These are phyloP conservation scores for Spiraea crenata DNA, from an alignment of 331 rosid genomes.

Conservation along the genomic window DNA sequence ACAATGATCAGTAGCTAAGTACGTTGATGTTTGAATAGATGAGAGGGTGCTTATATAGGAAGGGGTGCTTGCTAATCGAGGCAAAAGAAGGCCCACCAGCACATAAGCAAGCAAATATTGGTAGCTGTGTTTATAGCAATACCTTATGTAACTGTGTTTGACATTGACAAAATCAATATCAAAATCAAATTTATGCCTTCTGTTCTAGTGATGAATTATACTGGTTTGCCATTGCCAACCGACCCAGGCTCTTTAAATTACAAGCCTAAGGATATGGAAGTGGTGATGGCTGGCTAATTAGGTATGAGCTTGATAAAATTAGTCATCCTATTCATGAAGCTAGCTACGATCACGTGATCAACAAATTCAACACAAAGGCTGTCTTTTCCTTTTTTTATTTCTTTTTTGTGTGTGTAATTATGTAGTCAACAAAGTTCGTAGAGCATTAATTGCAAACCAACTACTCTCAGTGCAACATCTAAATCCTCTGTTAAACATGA, in stretches of 20 bases:
- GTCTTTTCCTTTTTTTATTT: too few relatives aligned
- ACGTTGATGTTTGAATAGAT: slow-evolving; percentile 11
- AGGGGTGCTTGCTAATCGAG: background rate
- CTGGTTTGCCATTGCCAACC: too few relatives aligned
- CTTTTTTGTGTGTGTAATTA: background rate
- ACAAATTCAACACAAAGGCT: too few relatives aligned
- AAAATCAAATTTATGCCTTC: background rate
- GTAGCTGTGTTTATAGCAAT: slow-evolving; percentile 17
- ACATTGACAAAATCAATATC: too few relatives aligned
- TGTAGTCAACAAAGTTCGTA: background rate
- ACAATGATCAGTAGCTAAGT: background rate
- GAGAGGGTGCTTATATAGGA: slow-evolving; percentile 19
- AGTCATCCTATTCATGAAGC: too few relatives aligned
- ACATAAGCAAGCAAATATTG: background rate
- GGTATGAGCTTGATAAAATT: too few relatives aligned
- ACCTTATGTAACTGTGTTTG: background rate
- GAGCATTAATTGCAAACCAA: slow-evolving; percentile 5
- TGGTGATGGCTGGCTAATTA: too few relatives aligned
- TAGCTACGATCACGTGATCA: too few relatives aligned
- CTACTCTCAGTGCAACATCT: slow-evolving; percentile 12
- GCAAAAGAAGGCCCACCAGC: slow-evolving; percentile 27
- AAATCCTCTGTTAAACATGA: background rate
- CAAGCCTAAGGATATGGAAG: too few relatives aligned
- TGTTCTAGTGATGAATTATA: background rate
- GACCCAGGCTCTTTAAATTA: background rate